Conservation (phyloP, 352 stramenopile species). For the Blastocystis sp. region DNA sequence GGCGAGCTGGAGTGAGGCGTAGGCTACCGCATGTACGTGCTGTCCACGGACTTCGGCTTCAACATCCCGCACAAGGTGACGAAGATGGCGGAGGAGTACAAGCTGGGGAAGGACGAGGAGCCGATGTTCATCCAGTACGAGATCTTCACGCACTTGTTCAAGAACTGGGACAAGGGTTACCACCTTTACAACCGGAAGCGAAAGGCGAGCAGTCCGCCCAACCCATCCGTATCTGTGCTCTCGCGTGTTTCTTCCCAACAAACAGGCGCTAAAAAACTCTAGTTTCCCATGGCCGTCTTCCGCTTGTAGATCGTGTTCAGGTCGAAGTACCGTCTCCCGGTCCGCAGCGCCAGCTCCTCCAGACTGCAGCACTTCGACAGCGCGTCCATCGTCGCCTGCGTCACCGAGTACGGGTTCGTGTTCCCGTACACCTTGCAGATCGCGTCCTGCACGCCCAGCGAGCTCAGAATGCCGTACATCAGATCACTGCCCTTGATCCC, state of each 20-base stretch:
- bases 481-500: constrained; percentile 66
- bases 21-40: neutral
- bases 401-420: constrained; percentile 58
- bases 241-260: neutral
- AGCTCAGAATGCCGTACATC: constrained; percentile 30
- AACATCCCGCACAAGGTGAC: neutral
- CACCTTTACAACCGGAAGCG: neutral
- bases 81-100: neutral
- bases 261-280: neutral
- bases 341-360: constrained; percentile 31
- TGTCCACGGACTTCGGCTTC: neutral
- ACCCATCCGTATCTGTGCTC: neutral
- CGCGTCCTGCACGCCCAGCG: constrained; percentile 49
- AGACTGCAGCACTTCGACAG: constrained; percentile 22
- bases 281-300: constrained; percentile 6
- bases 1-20: neutral
- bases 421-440: constrained; percentile 64
- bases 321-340: constrained; percentile 51
- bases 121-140: neutral
- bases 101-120: neutral
- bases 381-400: constrained; percentile 51
- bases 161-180: neutral
- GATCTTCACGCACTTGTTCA: neutral
- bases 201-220: neutral
- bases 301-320: constrained; percentile 59